Conservation (phyloP, 176 grass and related monocot species). For the Elaeis guineensis region DNA sequence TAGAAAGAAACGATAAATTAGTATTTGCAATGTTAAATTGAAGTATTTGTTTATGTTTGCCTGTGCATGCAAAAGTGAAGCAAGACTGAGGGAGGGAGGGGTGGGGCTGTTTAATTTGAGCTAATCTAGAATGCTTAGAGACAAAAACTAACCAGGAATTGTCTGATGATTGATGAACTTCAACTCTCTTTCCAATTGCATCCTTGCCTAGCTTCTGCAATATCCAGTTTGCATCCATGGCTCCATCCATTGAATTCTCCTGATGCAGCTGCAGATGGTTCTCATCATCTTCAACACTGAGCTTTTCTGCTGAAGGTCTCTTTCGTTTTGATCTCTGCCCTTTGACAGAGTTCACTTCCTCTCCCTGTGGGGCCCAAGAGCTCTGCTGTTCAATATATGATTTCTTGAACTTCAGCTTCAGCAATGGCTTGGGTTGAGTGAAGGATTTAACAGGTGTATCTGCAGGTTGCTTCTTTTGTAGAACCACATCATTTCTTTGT, state of each 20-base stretch:
- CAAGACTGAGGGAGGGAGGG: too few relatives aligned
- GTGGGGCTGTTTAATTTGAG: too few relatives aligned
- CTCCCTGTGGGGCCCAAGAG: slow-evolving; percentile 47
- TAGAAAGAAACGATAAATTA: too few relatives aligned
- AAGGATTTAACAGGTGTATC: slow-evolving; percentile 35
- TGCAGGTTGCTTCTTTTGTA: slow-evolving; percentile 38
- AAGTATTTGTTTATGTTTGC: too few relatives aligned
- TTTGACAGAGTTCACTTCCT: slow-evolving; percentile 75
- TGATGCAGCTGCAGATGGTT: background rate
- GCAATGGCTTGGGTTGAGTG: slow-evolving; percentile 58
- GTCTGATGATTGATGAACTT: background rate
- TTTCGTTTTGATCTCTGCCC: slow-evolving; percentile 98
- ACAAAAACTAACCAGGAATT: slow-evolving; percentile 3
- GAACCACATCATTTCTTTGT: slow-evolving; percentile 29
- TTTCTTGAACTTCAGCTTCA: slow-evolving; percentile 97
- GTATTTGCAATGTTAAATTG: too few relatives aligned
- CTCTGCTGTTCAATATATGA: slow-evolving; percentile 76
- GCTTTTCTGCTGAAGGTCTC: background rate
- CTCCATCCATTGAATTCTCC: background rate
- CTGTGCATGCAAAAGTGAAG: too few relatives aligned
- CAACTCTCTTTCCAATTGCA: slow-evolving; percentile 13
- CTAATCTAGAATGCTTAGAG: too few relatives aligned
- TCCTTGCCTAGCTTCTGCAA: slow-evolving; percentile 11
- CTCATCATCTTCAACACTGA: background rate
- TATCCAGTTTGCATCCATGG: slow-evolving; percentile 4